Percentiles rank a stretch among this genome's conserved stretches.
Conservation (phyloP, 805 yeast genomes). For the Kazachstania taianensis region DNA sequence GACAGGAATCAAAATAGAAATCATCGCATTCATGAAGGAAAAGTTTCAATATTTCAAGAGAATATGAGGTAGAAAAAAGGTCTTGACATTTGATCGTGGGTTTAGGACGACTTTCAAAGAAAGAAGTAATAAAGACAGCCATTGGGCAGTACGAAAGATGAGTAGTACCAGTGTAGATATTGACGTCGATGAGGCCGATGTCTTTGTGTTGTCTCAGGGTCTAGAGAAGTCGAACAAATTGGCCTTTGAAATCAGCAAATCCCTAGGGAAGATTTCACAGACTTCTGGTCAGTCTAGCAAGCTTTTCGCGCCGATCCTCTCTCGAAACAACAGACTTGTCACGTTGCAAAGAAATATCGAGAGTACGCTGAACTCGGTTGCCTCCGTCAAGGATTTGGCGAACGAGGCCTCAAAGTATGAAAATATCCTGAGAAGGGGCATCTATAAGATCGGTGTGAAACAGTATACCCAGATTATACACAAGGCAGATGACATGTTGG, state of each 20-base stretch:
- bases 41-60: too few species aligned
- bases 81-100: too few species aligned
- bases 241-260: constrained; percentile 43
- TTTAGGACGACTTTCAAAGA: too few species aligned
- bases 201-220: constrained; percentile 70
- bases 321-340: constrained; percentile 48
- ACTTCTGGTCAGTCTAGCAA: constrained; percentile 25
- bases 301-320: constrained; percentile 62
- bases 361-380: constrained; percentile 38
- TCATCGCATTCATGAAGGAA: too few species aligned
- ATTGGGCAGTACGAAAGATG: neutral
- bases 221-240: constrained; percentile 48
- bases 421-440: constrained; percentile 25
- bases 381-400: constrained; percentile 41
- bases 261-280: constrained; percentile 39
- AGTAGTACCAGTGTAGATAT: constrained; percentile 13
- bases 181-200: constrained; percentile 73
- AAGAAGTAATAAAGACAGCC: constrained; percentile 2
- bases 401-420: constrained; percentile 36
- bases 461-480: constrained; percentile 33
- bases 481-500: constrained; percentile 38
- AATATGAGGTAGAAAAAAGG: too few species aligned
- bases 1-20: too few species aligned
- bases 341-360: constrained; percentile 48
- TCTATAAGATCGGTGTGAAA: constrained; percentile 27